Conservation (phyloP, 148 eudicot genomes). For the Camellia lanceoleosa region DNA sequence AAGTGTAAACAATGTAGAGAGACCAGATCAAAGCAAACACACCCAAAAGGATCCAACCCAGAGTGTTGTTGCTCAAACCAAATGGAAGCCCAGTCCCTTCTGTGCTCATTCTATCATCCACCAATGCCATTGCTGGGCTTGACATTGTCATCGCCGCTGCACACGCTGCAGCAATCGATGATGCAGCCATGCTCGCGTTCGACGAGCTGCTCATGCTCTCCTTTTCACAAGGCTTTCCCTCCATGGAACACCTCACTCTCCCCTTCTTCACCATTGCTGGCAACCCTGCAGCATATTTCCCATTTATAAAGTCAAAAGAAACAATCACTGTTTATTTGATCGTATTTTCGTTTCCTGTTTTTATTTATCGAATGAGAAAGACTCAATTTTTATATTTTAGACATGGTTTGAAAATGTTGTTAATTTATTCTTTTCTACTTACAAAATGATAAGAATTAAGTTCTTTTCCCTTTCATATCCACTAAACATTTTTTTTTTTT, state of each 20-base stretch:
- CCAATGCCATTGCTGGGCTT: constrained; percentile 88
- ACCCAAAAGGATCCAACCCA: constrained; percentile 86
- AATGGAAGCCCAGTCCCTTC: constrained; percentile 97
- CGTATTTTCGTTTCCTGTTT: too few relatives aligned
- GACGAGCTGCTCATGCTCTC: constrained; percentile 21
- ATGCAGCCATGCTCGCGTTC: constrained; percentile 35
- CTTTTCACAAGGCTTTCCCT: constrained; percentile 38
- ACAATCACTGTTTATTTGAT: background rate
- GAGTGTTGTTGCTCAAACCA: constrained; percentile 89
- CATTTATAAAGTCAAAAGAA: too few relatives aligned
- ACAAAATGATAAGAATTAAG: too few relatives aligned
- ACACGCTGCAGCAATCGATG: constrained; percentile 34
- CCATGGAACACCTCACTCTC: constrained; percentile 66
- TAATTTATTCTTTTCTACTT: too few relatives aligned
- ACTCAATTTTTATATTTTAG: too few relatives aligned
- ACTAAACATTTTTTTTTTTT: too few relatives aligned
- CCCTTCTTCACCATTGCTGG: constrained; percentile 70
- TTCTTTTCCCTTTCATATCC: too few relatives aligned
- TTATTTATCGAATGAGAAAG: too few relatives aligned
- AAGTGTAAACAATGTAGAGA: constrained; percentile 59
- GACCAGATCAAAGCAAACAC: constrained; percentile 85
- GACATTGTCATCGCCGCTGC: constrained; percentile 55
- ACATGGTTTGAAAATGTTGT: too few relatives aligned
- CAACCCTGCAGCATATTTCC: constrained; percentile 43
- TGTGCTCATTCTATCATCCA: constrained; percentile 96